Conservation (phyloP, 805 yeast genomes). For the Helenozyma rhizophorensis region DNA sequence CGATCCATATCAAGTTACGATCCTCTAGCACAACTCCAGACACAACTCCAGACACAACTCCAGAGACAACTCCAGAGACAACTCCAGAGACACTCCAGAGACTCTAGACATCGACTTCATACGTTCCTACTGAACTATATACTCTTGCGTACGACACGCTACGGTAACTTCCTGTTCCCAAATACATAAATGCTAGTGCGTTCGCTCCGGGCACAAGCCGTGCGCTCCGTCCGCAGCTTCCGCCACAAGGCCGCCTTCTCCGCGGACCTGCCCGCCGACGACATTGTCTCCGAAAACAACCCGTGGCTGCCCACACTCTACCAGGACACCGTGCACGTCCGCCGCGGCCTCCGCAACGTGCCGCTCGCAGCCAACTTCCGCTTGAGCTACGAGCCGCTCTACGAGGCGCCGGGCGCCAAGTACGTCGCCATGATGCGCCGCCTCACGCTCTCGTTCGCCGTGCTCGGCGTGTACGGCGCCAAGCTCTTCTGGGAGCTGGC, state of each 20-base stretch:
- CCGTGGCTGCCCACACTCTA: slow-evolving; percentile 44
- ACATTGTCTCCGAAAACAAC: slow-evolving; percentile 36
- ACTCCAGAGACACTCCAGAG: too few species aligned
- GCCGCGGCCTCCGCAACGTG: slow-evolving; percentile 33
- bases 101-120: too few species aligned
- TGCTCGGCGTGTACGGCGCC: slow-evolving; percentile 59
- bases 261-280: slow-evolving; percentile 34
- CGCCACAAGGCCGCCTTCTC: slow-evolving; percentile 16
- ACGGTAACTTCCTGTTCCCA: too few species aligned
- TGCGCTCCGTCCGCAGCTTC: too few species aligned
- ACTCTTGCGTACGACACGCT: too few species aligned
- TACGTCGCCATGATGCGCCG: slow-evolving; percentile 62
- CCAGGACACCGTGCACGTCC: slow-evolving; percentile 41
- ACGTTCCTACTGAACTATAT: too few species aligned
- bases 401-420: slow-evolving; percentile 57
- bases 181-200: too few species aligned
- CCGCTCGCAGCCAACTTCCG: slow-evolving; percentile 50
- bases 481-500: slow-evolving; percentile 53
- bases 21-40: too few species aligned
- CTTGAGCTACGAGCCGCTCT: slow-evolving; percentile 57
- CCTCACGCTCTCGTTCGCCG: slow-evolving; percentile 56
- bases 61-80: too few species aligned
- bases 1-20: too few species aligned
- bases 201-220: too few species aligned
- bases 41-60: too few species aligned